A percentile compares a stretch with the other conserved stretches of the same genome.
Conservation (phyloP, 805 yeast genomes). For the Yarrowia porcina region DNA sequence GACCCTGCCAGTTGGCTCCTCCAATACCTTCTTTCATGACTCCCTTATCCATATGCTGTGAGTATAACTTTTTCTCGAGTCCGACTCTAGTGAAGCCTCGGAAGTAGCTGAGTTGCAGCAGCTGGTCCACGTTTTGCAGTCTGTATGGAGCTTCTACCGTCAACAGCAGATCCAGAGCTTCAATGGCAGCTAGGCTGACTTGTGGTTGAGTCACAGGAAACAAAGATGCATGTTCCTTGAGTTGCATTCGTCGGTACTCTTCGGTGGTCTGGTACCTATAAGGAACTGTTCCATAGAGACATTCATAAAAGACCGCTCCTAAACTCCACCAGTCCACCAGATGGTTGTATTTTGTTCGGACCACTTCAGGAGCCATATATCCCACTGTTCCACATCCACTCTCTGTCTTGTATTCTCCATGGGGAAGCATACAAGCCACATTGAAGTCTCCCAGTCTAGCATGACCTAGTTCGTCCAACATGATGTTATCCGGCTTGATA, state of each 20-base stretch:
- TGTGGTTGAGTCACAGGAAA: conserved; percentile 26
- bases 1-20: conserved; percentile 16
- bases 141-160: neutral
- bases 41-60: conserved; percentile 5
- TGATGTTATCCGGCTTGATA: conserved; percentile 64
- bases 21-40: neutral
- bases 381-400: conserved; percentile 66
- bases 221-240: conserved; percentile 16
- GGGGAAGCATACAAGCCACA: conserved; percentile 64
- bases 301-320: conserved; percentile 38
- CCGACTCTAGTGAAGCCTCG: conserved; percentile 7
- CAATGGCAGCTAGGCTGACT: conserved; percentile 28
- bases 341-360: conserved; percentile 31
- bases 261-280: conserved; percentile 29
- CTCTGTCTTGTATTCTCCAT: conserved; percentile 43
- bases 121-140: conserved; percentile 1
- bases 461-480: conserved; percentile 63
- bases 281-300: conserved; percentile 34
- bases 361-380: conserved; percentile 71
- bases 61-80: conserved; percentile 15
- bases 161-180: conserved; percentile 28
- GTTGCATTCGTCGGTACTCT: conserved; percentile 24
- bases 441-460: conserved; percentile 48
- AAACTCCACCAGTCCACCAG: conserved; percentile 39
- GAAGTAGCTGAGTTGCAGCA: conserved; percentile 6